Base-by-base conservation (phyloP, 2,329 filamentous ascomycete genomes). In the Pezicula carpinea region DNA sequence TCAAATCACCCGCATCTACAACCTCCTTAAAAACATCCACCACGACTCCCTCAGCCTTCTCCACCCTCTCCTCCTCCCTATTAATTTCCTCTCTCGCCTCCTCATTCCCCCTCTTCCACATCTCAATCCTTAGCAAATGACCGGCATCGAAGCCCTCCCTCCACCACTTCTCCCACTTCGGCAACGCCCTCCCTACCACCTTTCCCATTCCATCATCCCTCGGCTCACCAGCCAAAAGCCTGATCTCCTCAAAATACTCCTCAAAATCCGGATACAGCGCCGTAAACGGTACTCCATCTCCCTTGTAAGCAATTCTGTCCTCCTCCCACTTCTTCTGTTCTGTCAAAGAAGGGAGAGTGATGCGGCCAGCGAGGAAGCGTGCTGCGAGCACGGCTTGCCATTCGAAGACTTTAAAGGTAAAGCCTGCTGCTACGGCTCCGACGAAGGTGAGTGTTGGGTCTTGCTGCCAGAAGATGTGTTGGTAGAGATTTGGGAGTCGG, bases 371-470 rank as follows among this genome's bases (percentile, higher is more conserved):
- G 0, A 85, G 68, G 2, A 82, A 62, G 0, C 81, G 68, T 1
- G 82, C 81, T 0, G 75, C 78, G 1, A 79, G 70, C 0, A 85
- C 80, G 6, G 80, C 80, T 57, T 85, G 82, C 78, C 79, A 85
- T 64, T 85, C 82, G 46, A 83, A 85, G 23, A 85, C 73, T 59
- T 82, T 83, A 66, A 87, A 86, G 0, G 82, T 86, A 22, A 87
- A 63, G 0, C 77, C 77, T 0, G 76, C 75, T 1, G 67, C 66
- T 48, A 76, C 77, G 4, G 80, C 80, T 21, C 79, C 80, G 2
- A 83, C 68, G 55, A 83, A 83, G 2, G 76, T 63, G 8, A 83
- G 64, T 0, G 71, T 75, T 0, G 78, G 75, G 51, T 83, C 80
- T 15, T 70, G 54, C 29, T 66, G 67, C 59, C 72, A 79, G 6